These are phyloP conservation scores for Leucoagaricus sp. DNA, from an alignment of 1,284 basidiomycete genomes.

Conservation along the genomic window DNA sequence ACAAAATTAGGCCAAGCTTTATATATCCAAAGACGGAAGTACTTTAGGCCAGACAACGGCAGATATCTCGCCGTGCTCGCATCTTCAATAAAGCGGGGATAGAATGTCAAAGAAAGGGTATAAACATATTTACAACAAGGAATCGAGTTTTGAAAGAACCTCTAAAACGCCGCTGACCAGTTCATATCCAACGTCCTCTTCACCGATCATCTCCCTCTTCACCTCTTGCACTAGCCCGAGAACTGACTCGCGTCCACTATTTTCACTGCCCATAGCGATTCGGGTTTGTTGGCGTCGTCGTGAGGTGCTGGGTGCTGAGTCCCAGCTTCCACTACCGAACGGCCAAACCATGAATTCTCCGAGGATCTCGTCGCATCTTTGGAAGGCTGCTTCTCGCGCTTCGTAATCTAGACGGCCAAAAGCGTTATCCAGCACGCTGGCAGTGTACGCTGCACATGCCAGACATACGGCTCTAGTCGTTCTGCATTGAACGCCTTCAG, in stretches of 20 bases:
- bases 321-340: constrained; percentile 57
- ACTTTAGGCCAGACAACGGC: background rate
- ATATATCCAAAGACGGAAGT: background rate
- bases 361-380: constrained; percentile 88
- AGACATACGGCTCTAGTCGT: constrained; percentile 81
- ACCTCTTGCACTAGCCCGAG: constrained; percentile 81
- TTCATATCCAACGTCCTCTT: constrained; percentile 83
- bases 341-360: constrained; percentile 91
- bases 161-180: constrained; percentile 89
- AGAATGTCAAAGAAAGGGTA: background rate
- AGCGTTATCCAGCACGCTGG: constrained; percentile 93
- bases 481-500: constrained; percentile 79
- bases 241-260: constrained; percentile 68
- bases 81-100: background rate
- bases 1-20: background rate
- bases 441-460: constrained; percentile 88
- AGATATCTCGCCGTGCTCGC: background rate
- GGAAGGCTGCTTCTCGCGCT: constrained; percentile 88
- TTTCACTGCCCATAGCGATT: constrained; percentile 54
- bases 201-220: constrained; percentile 62
- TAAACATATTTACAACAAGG: constrained; percentile 47
- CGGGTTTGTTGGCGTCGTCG: constrained; percentile 35
- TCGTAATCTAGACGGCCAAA: constrained; percentile 87
- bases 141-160: constrained; percentile 88
- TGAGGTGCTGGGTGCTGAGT: constrained; percentile 24